Evolutionary conservation across 2,329 filamentous ascomycete genomes (phyloP).

Genomic region (Bipolaris oryzae): DNA sequence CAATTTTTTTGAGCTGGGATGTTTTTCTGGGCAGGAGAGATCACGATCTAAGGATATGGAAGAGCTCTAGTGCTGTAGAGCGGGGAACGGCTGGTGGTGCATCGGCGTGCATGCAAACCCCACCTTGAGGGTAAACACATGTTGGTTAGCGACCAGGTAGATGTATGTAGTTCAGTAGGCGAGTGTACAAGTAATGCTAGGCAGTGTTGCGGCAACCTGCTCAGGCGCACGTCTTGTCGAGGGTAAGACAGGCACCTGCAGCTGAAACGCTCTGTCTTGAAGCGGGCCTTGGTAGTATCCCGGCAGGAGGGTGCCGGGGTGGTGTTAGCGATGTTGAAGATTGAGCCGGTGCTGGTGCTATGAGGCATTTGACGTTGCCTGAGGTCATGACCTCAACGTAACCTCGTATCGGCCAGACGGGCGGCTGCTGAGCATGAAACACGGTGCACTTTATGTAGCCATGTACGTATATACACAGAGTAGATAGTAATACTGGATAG

Average conservation of each 20-base stretch:
- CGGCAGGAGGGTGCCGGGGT: slow-evolving; percentile 5
- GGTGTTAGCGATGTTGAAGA: slow-evolving; percentile 6
- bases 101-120: slow-evolving; percentile 15
- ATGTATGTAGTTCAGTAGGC: no score
- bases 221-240: slow-evolving; percentile 4
- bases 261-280: slow-evolving; percentile 7
- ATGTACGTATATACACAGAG: not conserved
- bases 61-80: slow-evolving; percentile 11
- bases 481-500: not conserved
- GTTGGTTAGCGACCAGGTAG: not conserved
- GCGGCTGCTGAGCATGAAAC: slow-evolving; percentile 11
- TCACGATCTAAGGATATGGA: slow-evolving; percentile 10
- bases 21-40: slow-evolving; percentile 8
- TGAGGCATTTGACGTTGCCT: slow-evolving; percentile 13
- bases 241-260: not conserved
- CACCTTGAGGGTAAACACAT: slow-evolving; percentile 5
- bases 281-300: slow-evolving; percentile 10
- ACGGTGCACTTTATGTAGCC: slow-evolving; percentile 1
- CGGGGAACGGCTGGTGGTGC: slow-evolving; percentile 21
- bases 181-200: not conserved
- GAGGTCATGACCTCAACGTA: slow-evolving; percentile 17
- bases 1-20: slow-evolving; percentile 5
- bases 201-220: not conserved
- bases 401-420: slow-evolving; percentile 5
- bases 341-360: slow-evolving; percentile 2